Evolutionary conservation across 805 yeast species (phyloP).

Genomic region (Babjeviella inositovora): DNA sequence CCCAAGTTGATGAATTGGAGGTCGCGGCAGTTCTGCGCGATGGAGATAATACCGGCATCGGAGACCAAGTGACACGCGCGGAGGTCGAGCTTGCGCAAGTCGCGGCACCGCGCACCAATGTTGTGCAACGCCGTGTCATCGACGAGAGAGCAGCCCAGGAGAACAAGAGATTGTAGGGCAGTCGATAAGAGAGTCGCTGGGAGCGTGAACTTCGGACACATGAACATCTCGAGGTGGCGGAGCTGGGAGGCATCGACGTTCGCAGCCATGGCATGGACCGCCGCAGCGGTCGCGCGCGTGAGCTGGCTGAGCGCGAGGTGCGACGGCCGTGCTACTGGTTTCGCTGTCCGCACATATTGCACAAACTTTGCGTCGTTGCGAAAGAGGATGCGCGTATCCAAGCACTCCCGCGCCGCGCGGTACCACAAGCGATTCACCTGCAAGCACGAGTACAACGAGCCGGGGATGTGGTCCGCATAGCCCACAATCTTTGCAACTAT

Average conservation of each 20-base stretch:
- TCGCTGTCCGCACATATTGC: constrained; percentile 12
- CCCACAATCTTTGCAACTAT: constrained; percentile 43
- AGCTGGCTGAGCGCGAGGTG: constrained; percentile 10
- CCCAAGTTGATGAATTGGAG: constrained; percentile 62
- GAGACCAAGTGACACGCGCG: constrained; percentile 72
- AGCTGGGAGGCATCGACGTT: constrained; percentile 69
- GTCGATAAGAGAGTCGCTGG: constrained; percentile 10
- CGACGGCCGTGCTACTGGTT: constrained; percentile 1
- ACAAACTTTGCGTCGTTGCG: constrained; percentile 26
- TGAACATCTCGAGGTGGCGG: constrained; percentile 36
- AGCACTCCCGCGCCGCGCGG: constrained; percentile 31
- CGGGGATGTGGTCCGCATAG: constrained; percentile 16
- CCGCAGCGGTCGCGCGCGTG: constrained; percentile 2
- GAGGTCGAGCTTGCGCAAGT: constrained; percentile 50
- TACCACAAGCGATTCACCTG: constrained; percentile 58
- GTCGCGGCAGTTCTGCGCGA: constrained; percentile 43
- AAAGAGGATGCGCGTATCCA: constrained; percentile 42
- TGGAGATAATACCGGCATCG: constrained; percentile 58
- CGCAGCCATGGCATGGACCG: constrained; percentile 49
- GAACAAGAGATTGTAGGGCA: constrained; percentile 22
- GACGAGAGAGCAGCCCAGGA: constrained; percentile 61
- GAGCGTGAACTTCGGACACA: constrained; percentile 18
- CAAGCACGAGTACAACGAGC: constrained; percentile 41
- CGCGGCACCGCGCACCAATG: constrained; percentile 39
- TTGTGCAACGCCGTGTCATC: constrained; percentile 40